Conservation (phyloP, 2,329 filamentous ascomycete species). For the Fusarium sulawesiense region DNA sequence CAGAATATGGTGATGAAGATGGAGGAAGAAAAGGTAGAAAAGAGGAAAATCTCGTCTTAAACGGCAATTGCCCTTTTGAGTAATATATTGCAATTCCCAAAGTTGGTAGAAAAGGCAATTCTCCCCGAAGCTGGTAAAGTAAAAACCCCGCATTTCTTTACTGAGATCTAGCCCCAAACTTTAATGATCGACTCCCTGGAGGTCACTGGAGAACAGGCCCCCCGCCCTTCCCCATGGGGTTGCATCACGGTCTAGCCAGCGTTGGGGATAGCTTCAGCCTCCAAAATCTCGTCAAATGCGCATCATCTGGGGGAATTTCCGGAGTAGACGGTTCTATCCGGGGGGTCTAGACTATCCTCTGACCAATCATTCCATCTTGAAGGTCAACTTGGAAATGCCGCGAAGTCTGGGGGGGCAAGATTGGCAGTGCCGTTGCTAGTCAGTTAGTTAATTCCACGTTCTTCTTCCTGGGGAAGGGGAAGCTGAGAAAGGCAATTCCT, state of each 20-base stretch:
- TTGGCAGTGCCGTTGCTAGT: background rate
- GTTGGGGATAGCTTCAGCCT: conserved; percentile 15
- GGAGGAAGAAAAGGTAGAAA: conserved; percentile 5
- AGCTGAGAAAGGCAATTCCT: conserved; percentile 27
- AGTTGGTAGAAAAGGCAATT: conserved; percentile 13
- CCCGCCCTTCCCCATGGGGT: conserved; percentile 34
- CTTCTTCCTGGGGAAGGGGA: background rate
- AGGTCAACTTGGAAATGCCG: background rate
- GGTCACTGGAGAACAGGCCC: conserved; percentile 3
- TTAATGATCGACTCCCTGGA: conserved; percentile 3
- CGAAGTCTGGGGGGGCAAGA: conserved; percentile 4
- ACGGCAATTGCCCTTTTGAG: conserved; percentile 34
- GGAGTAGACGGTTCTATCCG: conserved; percentile 2
- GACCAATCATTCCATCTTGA: conserved; percentile 22
- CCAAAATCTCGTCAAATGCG: conserved; percentile 6
- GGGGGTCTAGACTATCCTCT: conserved; percentile 15
- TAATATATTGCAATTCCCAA: background rate
- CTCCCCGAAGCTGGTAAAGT: background rate
- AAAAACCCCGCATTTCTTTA: conserved; percentile 15
- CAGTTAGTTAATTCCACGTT: background rate
- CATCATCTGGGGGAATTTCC: conserved; percentile 27
- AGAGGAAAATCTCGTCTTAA: conserved; percentile 1
- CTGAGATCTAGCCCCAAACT: conserved; percentile 5
- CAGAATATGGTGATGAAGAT: background rate
- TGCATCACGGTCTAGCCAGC: background rate